These are phyloP conservation scores for Lichtheimia hyalospora DNA, from an alignment of 371 early-diverging fungal species.

Conservation along the genomic window DNA sequence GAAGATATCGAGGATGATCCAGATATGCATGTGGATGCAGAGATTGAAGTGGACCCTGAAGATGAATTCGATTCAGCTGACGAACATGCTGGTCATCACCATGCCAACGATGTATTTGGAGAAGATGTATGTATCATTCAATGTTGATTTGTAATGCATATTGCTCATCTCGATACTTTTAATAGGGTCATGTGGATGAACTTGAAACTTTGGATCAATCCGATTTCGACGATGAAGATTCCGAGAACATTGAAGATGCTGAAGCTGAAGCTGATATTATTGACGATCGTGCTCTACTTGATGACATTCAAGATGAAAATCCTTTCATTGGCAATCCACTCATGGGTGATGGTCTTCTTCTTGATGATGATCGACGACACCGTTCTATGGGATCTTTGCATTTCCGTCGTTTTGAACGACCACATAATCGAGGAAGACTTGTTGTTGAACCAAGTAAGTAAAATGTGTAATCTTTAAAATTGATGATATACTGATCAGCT, in stretches of 20 bases:
- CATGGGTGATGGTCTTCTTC: slow-evolving; percentile 22
- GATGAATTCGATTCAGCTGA: slow-evolving; percentile 46
- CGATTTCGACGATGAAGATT: slow-evolving; percentile 50
- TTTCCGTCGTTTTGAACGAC: slow-evolving; percentile 11
- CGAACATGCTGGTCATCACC: slow-evolving; percentile 34
- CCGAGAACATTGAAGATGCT: slow-evolving; percentile 48
- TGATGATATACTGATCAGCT: too few relatives aligned
- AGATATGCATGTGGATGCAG: slow-evolving; percentile 19
- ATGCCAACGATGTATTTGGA: slow-evolving; percentile 21
- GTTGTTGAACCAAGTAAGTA: slow-evolving; percentile 15
- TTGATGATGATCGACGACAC: slow-evolving; percentile 27
- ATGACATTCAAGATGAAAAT: slow-evolving; percentile 56
- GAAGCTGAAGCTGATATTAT: slow-evolving; percentile 45
- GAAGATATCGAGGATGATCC: slow-evolving; percentile 59
- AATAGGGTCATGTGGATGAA: slow-evolving; percentile 40
- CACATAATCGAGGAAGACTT: slow-evolving; percentile 9
- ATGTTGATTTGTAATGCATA: too few relatives aligned
- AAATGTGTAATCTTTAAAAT: not conserved
- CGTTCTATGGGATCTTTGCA: slow-evolving; percentile 10
- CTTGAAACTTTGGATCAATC: slow-evolving; percentile 45
- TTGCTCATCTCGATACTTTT: not conserved
- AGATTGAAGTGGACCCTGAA: slow-evolving; percentile 35
- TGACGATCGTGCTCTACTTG: slow-evolving; percentile 46
- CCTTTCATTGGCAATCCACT: slow-evolving; percentile 55
- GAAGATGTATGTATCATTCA: slow-evolving; percentile 29